Base-by-base conservation (phyloP, 83 land plant species). In the Thuja plicata region DNA sequence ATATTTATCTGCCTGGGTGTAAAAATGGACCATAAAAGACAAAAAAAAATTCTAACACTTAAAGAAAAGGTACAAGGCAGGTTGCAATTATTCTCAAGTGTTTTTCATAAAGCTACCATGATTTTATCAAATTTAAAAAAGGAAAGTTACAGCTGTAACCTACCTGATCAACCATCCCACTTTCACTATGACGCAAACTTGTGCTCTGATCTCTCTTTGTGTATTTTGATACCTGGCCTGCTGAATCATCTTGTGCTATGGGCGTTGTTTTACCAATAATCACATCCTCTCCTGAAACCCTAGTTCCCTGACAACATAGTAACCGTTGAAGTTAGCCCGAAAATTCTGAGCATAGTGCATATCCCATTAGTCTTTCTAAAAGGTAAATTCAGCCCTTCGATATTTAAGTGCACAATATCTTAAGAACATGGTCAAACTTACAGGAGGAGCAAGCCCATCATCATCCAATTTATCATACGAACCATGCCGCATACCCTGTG, bases 381-480 rank as follows among this genome's bases (percentile, higher is more conserved):
- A 74, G 24, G 34, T 8, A 76, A 87, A 50, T 32, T 19, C 84
- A 43, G 54, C 38, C 27, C 30, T 66, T 66, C 30, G 8, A 66
- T 27, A 27, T 82, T 19, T 8, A 12, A 76, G n/a, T 34, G 19
- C 21, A 62, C 30, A 35, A 41, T 21, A 2, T n/a, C 30, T 83
- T 27, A n/a, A 55, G 17, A 89, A 81, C 35, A 82, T 21, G 19
- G 15, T 87, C 27, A 84, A 2, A 89, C 98, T 91, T 88, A 96
- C 98, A 86, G 99, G 99, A 85, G 99, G 98, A 52, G 99, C 99
- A 89, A 98, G 96, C 73, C 99, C 99, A 92, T 98, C 99, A 89
- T 98, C 99, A 91, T 98, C 99, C 82, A 98, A 92, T 90, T 98
- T 98, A 90, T 98, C 99, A 95, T 98, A 98, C 15, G 99, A 98